Base-by-base conservation (phyloP, 305 asterid genomes). In the Ilex paraguariensis region DNA sequence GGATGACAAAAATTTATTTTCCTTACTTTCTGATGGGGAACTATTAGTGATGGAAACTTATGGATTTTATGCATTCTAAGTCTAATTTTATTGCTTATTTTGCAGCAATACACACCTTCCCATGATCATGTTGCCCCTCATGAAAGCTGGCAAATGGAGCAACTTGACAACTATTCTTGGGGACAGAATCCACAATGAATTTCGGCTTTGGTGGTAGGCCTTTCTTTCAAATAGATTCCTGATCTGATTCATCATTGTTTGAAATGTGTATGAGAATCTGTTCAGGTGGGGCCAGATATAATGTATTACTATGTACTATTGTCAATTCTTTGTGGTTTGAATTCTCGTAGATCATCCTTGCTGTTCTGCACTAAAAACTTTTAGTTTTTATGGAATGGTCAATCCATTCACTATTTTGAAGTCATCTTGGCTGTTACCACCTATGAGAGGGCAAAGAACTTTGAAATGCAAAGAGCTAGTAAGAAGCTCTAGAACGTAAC, bases 61-160 rank as follows among this genome's bases (percentile, higher is more conserved):
- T 6, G 13, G 16, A 36, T 52, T 42, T 32, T 54, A 57, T 40
- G 5, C 54, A 36, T 56, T 56, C 33, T 16, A 36, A 5, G 7
- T 56, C 70, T 69, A 13, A 48, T 54, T 56, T 31, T 52, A 58
- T 53, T 65, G 16, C 61, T 61, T 54, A 73, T 58, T 74, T 44
- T 77, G 73, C 92, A 87, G 97, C 81, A 82, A 77, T 69, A 70
- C 63, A 63, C 66, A 57, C 85, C 91, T 46, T 77, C 76, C 30
- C 72, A 83, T 60, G 95, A 77, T 53, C 83, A 80, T 39, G 88
- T 85, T 30, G 95, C 95, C 67, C 87, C 97, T 61, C 91, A 87
- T 45, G 97, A 90, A 66, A 85, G 88, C 88, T 90, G 97, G 95
- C 79, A 87, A 72, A 80, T 76, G 83, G 82, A 76, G 82, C 74